phyloP scores from a whole-genome alignment of 1,284 basidiomycete species.

The Naganishia liquefaciens region DNA sequence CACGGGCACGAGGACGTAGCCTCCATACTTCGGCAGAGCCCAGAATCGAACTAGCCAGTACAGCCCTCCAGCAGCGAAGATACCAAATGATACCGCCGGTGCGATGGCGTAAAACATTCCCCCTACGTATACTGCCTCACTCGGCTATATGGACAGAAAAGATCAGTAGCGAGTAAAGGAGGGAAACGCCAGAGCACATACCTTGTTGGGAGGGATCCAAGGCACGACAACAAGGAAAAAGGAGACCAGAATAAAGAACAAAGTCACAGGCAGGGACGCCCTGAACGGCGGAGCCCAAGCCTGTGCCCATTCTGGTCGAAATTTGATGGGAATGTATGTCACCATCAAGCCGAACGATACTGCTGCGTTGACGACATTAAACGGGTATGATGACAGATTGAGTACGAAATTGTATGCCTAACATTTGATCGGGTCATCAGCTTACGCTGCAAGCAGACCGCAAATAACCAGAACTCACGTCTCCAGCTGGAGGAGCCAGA shows the following conservation, averaged over 20 bases:
- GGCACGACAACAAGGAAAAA: conserved; percentile 31
- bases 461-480: conserved; percentile 42
- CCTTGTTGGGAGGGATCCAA: conserved; percentile 29
- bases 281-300: conserved; percentile 26
- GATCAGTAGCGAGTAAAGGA: no score
- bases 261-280: conserved; percentile 20
- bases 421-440: no score
- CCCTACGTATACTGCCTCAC: conserved; percentile 15
- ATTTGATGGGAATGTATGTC: conserved; percentile 20
- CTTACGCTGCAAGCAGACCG: background rate
- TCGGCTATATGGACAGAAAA: background rate
- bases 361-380: conserved; percentile 28
- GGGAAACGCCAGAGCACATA: background rate
- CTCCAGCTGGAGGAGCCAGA: conserved; percentile 60
- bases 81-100: conserved; percentile 34
- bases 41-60: conserved; percentile 37
- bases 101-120: conserved; percentile 31
- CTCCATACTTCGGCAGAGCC: conserved; percentile 32
- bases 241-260: conserved; percentile 31
- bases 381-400: conserved; percentile 30
- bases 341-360: conserved; percentile 22
- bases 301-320: conserved; percentile 21
- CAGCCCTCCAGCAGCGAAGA: conserved; percentile 33
- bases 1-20: conserved; percentile 32
- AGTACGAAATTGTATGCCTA: conserved; percentile 32